Conservation (phyloP, 73 alveolate genomes). For the Halteria grandinella region DNA sequence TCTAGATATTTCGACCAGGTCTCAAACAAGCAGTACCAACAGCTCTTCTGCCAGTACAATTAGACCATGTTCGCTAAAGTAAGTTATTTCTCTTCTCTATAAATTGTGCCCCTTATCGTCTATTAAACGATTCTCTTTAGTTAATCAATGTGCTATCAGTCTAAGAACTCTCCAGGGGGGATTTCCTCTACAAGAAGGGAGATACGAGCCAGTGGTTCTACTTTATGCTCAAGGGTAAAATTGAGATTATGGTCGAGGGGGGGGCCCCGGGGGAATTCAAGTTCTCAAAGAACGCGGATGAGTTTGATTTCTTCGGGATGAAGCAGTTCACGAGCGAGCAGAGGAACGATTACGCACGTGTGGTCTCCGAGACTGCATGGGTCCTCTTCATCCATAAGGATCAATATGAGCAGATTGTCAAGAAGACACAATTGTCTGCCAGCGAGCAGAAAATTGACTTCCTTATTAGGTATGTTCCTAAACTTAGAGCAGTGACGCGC, state of each 20-base stretch:
- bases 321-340: neutral
- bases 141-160: neutral
- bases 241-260: constrained; percentile 27
- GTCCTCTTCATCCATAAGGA: constrained; percentile 9
- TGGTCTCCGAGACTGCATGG: constrained; percentile 10
- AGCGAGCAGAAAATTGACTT: constrained; percentile 52
- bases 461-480: constrained; percentile 44
- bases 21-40: constrained; percentile 17
- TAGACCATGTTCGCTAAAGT: constrained; percentile 40
- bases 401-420: constrained; percentile 25
- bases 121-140: neutral
- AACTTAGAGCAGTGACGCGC: constrained; percentile 32
- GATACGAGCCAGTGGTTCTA: constrained; percentile 8
- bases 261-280: neutral
- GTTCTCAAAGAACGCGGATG: constrained; percentile 43
- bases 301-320: constrained; percentile 23
- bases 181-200: constrained; percentile 24
- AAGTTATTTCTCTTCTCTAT: neutral
- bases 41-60: constrained; percentile 21
- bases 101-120: too few species aligned
- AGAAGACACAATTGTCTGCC: constrained; percentile 31
- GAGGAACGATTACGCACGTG: constrained; percentile 31
- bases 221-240: constrained; percentile 20
- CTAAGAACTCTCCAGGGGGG: constrained; percentile 2
- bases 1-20: constrained; percentile 29